Evolutionary conservation across 164 flowering plant genomes (phyloP).

Genomic region (Vitis vinifera): DNA sequence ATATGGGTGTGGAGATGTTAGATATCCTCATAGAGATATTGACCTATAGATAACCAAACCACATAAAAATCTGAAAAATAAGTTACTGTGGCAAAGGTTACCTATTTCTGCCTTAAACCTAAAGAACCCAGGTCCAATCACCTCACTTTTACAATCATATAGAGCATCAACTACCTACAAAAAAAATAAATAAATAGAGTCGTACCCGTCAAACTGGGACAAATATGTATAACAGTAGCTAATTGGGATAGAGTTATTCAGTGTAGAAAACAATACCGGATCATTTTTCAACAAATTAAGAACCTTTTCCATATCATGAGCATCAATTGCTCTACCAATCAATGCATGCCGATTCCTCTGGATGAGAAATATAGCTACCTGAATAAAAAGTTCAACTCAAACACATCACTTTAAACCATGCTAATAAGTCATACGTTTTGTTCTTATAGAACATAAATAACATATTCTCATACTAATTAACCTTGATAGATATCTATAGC

Average conservation of each 20-base stretch:
- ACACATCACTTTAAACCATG: neutral
- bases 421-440: too few relatives aligned
- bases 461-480: too few relatives aligned
- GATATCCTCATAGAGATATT: too few relatives aligned
- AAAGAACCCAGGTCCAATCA: constrained; percentile 98
- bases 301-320: constrained; percentile 88
- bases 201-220: too few relatives aligned
- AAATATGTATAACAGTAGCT: neutral
- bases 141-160: constrained; percentile 99
- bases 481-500: too few relatives aligned
- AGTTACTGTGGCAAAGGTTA: constrained; percentile 20
- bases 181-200: neutral
- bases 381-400: constrained; percentile 20
- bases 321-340: constrained; percentile 98
- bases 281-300: constrained; percentile 80
- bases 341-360: constrained; percentile 96
- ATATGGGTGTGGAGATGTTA: too few relatives aligned
- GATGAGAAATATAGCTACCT: constrained; percentile 97
- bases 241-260: neutral
- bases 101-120: constrained; percentile 99
- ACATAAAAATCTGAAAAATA: neutral
- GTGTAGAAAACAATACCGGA: constrained; percentile 48
- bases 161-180: constrained; percentile 88
- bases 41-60: too few relatives aligned
- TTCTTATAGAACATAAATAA: too few relatives aligned